A percentile compares a stretch with the other conserved stretches of the same genome.
phyloP scores from a whole-genome alignment of 1,139 yeast species.

The Candida tropicalis region DNA sequence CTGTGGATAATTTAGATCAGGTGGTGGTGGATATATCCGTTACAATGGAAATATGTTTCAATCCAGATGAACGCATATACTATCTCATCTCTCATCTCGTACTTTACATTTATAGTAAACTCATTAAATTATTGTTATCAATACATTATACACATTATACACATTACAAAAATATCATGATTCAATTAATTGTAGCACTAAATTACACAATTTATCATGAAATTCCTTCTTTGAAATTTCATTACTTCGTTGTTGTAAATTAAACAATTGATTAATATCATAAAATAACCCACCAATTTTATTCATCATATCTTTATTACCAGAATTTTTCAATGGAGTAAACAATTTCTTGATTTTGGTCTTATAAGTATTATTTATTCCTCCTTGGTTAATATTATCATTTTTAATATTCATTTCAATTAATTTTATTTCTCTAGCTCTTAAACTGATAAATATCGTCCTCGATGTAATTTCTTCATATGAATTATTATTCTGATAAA shows the following conservation, averaged over 20 bases:
- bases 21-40: too few species aligned
- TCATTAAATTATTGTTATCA: too few species aligned
- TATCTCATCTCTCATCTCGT: too few species aligned
- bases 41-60: too few species aligned
- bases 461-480: slow-evolving; percentile 35
- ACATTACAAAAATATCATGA: too few species aligned
- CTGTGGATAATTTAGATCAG: too few species aligned
- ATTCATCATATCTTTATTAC: slow-evolving; percentile 31
- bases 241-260: slow-evolving; percentile 16
- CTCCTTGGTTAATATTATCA: slow-evolving; percentile 5
- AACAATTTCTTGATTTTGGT: slow-evolving; percentile 41
- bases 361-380: slow-evolving; percentile 32
- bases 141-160: too few species aligned
- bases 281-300: slow-evolving; percentile 29
- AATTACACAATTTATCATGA: slow-evolving; percentile 22
- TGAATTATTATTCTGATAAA: slow-evolving; percentile 42
- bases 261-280: slow-evolving; percentile 30
- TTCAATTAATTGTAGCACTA: slow-evolving; percentile 18
- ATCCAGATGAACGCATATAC: too few species aligned
- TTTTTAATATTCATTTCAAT: slow-evolving; percentile 41
- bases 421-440: slow-evolving; percentile 60
- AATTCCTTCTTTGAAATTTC: slow-evolving; percentile 17
- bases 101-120: too few species aligned
- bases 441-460: slow-evolving; percentile 48
- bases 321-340: slow-evolving; percentile 36